A percentile compares a stretch with the other conserved stretches of the same genome.
phyloP scores from a whole-genome alignment of 768 basidiomycete genomes.

The Suillus americanus region DNA sequence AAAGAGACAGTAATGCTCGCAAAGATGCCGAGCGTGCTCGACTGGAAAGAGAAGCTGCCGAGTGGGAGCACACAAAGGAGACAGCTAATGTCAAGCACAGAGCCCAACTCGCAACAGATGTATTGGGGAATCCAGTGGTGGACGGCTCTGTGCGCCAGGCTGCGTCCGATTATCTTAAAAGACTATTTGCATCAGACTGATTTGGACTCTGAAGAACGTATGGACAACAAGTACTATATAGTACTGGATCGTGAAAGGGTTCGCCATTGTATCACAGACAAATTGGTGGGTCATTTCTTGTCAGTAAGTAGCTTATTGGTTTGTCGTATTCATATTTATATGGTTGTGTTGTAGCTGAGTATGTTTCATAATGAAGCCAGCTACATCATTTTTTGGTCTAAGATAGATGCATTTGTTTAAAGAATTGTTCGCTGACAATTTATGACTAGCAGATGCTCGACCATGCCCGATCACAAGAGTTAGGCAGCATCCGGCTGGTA shows the following conservation, averaged over 20 bases:
- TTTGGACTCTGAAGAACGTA: not conserved
- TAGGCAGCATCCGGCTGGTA: not conserved
- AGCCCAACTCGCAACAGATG: conserved; percentile 64
- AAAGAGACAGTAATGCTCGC: conserved; percentile 51
- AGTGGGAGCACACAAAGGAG: conserved; percentile 53
- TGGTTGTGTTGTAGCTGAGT: not conserved
- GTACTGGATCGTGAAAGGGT: not conserved
- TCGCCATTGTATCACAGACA: not conserved
- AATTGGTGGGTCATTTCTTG: not conserved
- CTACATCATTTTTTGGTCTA: not conserved
- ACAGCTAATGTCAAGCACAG: conserved; percentile 57
- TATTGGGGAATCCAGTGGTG: conserved; percentile 56
- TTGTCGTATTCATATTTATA: not conserved
- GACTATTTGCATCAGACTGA: conserved; percentile 47
- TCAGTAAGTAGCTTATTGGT: not conserved
- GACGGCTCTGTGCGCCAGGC: conserved; percentile 64
- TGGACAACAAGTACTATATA: not conserved
- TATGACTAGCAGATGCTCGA: not conserved
- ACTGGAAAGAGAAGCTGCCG: conserved; percentile 55
- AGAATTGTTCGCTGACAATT: not conserved
- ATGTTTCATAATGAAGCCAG: not conserved
- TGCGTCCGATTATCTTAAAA: conserved; percentile 72
- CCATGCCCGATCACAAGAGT: not conserved
- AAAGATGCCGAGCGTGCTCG: conserved; percentile 53
- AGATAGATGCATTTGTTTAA: not conserved